These are phyloP conservation scores for Trapa incisa DNA, from an alignment of 345 rosid species.

Conservation along the genomic window DNA sequence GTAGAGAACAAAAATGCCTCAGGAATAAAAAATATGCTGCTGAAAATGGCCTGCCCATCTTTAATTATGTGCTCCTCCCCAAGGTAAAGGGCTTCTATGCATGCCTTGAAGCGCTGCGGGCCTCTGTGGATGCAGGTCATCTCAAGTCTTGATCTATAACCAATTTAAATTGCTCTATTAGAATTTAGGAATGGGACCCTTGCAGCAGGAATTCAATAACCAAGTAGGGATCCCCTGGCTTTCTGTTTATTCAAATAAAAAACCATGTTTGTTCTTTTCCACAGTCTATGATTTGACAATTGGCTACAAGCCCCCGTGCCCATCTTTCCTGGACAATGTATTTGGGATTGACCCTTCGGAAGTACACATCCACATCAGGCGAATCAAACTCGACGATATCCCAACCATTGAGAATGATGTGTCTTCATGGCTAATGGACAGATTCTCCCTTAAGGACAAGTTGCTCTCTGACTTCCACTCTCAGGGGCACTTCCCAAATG, in stretches of 20 bases:
- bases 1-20: conserved; percentile 65
- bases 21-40: conserved; percentile 52
- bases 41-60: conserved; percentile 54
- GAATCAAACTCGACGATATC: conserved; percentile 30
- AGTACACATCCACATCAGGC: conserved; percentile 67
- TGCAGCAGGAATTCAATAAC: not conserved
- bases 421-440: conserved; percentile 50
- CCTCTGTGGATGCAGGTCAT: conserved; percentile 73
- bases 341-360: conserved; percentile 71
- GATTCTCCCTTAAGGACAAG: conserved; percentile 52
- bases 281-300: conserved; percentile 85
- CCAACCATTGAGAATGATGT: conserved; percentile 45
- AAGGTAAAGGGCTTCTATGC: conserved; percentile 75
- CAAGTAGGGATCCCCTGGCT: not conserved
- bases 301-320: conserved; percentile 63
- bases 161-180: not conserved
- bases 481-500: conserved; percentile 47
- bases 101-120: conserved; percentile 59
- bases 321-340: conserved; percentile 68
- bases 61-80: conserved; percentile 63
- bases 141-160: conserved; percentile 1
- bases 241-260: not conserved
- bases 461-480: conserved; percentile 51
- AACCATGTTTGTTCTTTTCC: conserved; percentile 1
- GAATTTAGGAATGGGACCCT: not conserved